Base-by-base conservation (phyloP, 2,329 filamentous ascomycete genomes). In the Fusarium sp. region DNA sequence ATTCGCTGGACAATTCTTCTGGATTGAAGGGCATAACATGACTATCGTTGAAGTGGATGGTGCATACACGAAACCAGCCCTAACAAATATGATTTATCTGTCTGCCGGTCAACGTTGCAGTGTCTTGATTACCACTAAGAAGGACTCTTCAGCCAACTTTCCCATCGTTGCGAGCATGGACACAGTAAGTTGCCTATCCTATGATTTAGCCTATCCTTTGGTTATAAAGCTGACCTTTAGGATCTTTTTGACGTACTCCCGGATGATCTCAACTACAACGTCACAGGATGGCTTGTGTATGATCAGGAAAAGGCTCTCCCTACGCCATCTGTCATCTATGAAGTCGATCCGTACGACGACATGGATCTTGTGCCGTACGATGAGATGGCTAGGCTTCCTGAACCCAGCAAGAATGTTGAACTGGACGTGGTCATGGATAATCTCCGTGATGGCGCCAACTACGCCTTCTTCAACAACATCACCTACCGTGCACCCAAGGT, bases 401-500 rank as follows among this genome's bases (percentile, higher is more conserved):
- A 88, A 9, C 89, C 92, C 0, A 87, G 91, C 76, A 84, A 88
- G 65, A 82, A 81, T 3, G 82, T 96, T 37, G 84, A 85, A 43
- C 82, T 96, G 4, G 82, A 87, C 63, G 84, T 92, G 27, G 85
- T 87, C 77, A 88, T 88, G 82, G 82, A 85, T 68, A 87, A 88
- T 50, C 82, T 90, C 4, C 81, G 82, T 19, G 83, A 92, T 61
- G 90, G 90, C 7, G 84, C 84, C 49, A 84, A 83, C 75, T 83
- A 83, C 57, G 89, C 88, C 62, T 89, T 90, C 78, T 87, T 92
- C 80, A 94, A 95, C 82, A 89, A 92, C 77, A 87, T 93, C 66
- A 93, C 91, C 30, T 97, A 94, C 76, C 85, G 86, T 5, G 56
- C 80, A 0, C 92, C 92, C 48, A 92, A 92, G 75, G 93, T 96